Evolutionary conservation across 2,329 filamentous ascomycete genomes (phyloP).

Genomic region (Penicillium sp.): DNA sequence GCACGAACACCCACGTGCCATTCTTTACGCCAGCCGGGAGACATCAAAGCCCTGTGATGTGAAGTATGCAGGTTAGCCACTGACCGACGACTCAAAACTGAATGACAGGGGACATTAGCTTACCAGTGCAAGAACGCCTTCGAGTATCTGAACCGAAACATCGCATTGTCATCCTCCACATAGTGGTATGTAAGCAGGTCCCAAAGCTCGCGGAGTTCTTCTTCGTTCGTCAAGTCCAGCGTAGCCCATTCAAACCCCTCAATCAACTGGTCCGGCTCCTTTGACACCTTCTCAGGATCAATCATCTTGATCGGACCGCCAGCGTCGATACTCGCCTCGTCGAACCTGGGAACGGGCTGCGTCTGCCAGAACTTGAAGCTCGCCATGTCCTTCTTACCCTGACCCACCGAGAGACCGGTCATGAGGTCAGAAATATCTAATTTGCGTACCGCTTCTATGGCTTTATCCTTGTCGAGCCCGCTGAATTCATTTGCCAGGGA

Average conservation of each 20-base stretch:
- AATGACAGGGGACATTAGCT: slow-evolving; percentile 14
- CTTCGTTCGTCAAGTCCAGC: slow-evolving; percentile 79
- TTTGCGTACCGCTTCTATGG: slow-evolving; percentile 55
- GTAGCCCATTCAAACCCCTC: slow-evolving; percentile 94
- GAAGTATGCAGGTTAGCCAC: background rate
- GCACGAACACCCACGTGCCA: slow-evolving; percentile 96
- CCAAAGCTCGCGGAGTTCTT: slow-evolving; percentile 85
- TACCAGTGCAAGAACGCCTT: slow-evolving; percentile 86
- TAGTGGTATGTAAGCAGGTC: slow-evolving; percentile 92
- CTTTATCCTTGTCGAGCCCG: slow-evolving; percentile 68
- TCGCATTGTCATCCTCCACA: slow-evolving; percentile 94
- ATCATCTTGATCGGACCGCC: slow-evolving; percentile 87
- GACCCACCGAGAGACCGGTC: slow-evolving; percentile 69
- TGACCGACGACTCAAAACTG: background rate
- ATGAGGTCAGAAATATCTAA: slow-evolving; percentile 55
- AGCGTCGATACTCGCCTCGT: slow-evolving; percentile 60
- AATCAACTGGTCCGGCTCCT: slow-evolving; percentile 74
- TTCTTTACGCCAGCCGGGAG: slow-evolving; percentile 89
- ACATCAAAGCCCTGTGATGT: slow-evolving; percentile 77
- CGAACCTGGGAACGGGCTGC: slow-evolving; percentile 88
- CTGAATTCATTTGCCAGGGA: slow-evolving; percentile 75
- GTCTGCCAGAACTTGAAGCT: slow-evolving; percentile 99
- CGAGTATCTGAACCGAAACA: slow-evolving; percentile 98
- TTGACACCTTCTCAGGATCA: slow-evolving; percentile 77
- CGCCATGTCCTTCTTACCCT: slow-evolving; percentile 95